phyloP scores from a whole-genome alignment of 2,329 filamentous ascomycete genomes.

The Lecanicillium sp. region DNA sequence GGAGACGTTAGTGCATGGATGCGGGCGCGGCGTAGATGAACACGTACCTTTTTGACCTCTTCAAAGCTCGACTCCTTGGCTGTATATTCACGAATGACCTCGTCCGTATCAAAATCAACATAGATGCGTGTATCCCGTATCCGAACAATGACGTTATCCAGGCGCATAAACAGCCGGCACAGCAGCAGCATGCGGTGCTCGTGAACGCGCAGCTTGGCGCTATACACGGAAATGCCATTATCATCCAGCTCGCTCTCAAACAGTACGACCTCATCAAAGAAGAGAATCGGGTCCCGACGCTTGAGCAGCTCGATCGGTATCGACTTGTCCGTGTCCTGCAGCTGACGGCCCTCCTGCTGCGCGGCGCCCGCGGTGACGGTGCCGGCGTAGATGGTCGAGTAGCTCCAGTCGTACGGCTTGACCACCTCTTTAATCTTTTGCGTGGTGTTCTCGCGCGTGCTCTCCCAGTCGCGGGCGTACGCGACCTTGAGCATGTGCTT shows the following conservation, averaged over 20 bases:
- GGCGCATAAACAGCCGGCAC: conserved; percentile 80
- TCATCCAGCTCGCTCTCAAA: conserved; percentile 98
- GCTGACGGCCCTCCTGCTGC: conserved; percentile 11
- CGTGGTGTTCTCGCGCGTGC: conserved; percentile 62
- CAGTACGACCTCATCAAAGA: conserved; percentile 92
- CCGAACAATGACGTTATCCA: conserved; percentile 83
- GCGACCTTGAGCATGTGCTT: conserved; percentile 86
- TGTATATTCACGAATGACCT: conserved; percentile 83
- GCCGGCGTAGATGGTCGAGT: conserved; percentile 81
- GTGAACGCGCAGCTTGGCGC: conserved; percentile 90
- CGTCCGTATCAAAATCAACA: conserved; percentile 72
- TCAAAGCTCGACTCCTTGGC: conserved; percentile 79
- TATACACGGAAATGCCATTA: conserved; percentile 87
- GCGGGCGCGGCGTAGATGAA: not conserved
- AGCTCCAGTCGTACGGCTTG: conserved; percentile 97
- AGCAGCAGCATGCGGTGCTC: conserved; percentile 79
- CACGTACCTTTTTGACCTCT: conserved; percentile 54
- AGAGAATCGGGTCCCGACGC: conserved; percentile 85
- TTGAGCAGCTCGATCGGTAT: conserved; percentile 85
- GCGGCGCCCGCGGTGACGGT: conserved; percentile 31
- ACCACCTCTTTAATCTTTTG: conserved; percentile 90
- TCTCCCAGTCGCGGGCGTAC: conserved; percentile 79
- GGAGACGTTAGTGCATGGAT: not conserved
- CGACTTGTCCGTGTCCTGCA: conserved; percentile 26
- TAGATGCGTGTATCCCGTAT: conserved; percentile 88